Base-by-base conservation (phyloP, 139 green algal species). In the Volvox reticuliferus region DNA sequence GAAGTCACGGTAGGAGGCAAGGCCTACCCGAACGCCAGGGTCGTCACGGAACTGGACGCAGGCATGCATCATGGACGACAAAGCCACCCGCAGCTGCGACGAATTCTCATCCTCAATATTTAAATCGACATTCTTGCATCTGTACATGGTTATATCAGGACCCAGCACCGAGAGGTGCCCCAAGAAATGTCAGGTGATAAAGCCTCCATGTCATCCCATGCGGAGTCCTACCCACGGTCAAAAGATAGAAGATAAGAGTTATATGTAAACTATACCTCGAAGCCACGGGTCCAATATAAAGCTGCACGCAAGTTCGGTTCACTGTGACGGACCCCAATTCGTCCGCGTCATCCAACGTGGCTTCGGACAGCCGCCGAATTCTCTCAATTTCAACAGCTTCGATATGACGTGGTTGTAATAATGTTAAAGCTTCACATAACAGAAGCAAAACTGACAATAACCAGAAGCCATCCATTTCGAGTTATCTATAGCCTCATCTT, bases 61-160 rank as follows among this genome's bases (percentile, higher is more conserved):
- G 0, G 83, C 83, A 22, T 89, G 83, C 0, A 89, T 12, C 67
- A 89, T 79, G 1, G 83, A 44, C 35, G 83, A 80, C 26, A 68
- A 19, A 5, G 26, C 68, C 35, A 80, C 83, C 0, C 83, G 68
- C 2, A 89, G 82, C 3, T 12, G 82, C 24, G 19, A 63, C 0
- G 33, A 55, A 24, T 37, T 68, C 22, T 20, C 0, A 1, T 9
- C 30, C 2, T 33, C 3, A 20, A 26, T 55, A 2, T 9, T 32
- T 1, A 32, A 26, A 33, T 35, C 63, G 21, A 79, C 82, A 55
- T 36, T 78, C 5, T 33, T 13, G 63, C 63, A 78, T 24, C 82
- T 79, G 26, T 76, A 61, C 9, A 55, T 55, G 44, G 9, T 9
- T 55, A 55, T 55, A 55, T 55, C 44, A 9, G 44, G 44, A 9